Evolutionary conservation across 225 moss, liverwort and hornwort genomes (phyloP).

Genomic region (Physcomitrellopsis africana): DNA sequence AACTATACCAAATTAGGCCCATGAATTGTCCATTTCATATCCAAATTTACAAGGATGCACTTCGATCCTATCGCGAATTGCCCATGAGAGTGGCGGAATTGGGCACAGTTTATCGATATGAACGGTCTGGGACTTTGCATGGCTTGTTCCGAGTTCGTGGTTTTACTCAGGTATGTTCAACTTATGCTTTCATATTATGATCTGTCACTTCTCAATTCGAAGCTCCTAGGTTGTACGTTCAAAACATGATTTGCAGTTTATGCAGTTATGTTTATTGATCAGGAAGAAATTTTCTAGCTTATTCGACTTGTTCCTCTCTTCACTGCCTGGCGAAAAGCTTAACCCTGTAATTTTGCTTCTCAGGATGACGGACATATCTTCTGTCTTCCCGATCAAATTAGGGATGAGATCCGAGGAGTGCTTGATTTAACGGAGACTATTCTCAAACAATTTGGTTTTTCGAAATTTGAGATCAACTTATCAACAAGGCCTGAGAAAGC

Average conservation of each 20-base stretch:
- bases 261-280: background rate
- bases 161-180: slow-evolving; percentile 76
- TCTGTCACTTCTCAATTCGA: background rate
- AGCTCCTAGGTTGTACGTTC: slow-evolving; percentile 4
- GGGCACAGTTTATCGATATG: slow-evolving; percentile 96
- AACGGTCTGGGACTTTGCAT: slow-evolving; percentile 93
- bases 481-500: slow-evolving; percentile 96
- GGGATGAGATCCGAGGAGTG: slow-evolving; percentile 81
- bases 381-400: slow-evolving; percentile 94
- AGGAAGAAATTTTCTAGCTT: background rate
- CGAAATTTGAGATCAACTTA: slow-evolving; percentile 86
- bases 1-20: slow-evolving; percentile 91
- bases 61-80: slow-evolving; percentile 91
- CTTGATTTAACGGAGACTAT: slow-evolving; percentile 92
- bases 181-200: background rate
- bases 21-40: slow-evolving; percentile 99
- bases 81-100: slow-evolving; percentile 91
- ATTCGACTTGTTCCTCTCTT: background rate
- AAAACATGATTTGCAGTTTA: background rate
- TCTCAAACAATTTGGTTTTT: slow-evolving; percentile 91
- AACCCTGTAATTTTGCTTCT: slow-evolving; percentile 28
- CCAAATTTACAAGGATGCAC: slow-evolving; percentile 88
- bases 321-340: slow-evolving; percentile 11
- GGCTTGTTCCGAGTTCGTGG: slow-evolving; percentile 97
- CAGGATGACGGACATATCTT: slow-evolving; percentile 96